Evolutionary conservation across 2,329 filamentous ascomycete genomes (phyloP).

Genomic region (Sporothrix mexicana): DNA sequence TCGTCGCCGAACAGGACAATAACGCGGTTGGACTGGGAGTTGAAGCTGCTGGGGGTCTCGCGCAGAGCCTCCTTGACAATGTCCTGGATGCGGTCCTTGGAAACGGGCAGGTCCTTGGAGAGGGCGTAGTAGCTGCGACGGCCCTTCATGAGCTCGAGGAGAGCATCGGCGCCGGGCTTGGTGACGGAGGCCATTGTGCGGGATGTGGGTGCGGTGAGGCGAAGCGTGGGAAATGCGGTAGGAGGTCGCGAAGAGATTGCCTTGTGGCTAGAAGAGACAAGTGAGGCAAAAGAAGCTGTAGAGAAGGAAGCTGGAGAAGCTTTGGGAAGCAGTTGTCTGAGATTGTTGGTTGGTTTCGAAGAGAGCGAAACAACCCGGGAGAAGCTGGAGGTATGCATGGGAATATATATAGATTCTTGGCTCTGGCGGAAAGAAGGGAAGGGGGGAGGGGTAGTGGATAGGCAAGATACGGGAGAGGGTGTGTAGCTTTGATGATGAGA

Average conservation of each 20-base stretch:
- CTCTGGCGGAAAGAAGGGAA: not conserved
- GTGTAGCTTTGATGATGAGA: not conserved
- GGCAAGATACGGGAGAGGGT: not conserved
- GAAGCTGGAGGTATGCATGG: constrained; percentile 27
- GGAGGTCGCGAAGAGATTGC: not conserved
- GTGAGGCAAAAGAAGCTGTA: not conserved
- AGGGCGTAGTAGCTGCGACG: constrained; percentile 74
- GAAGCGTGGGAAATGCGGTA: constrained; percentile 29
- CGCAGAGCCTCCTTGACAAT: constrained; percentile 69
- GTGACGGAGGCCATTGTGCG: constrained; percentile 42
- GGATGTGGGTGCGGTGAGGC: constrained; percentile 7
- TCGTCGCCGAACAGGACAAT: constrained; percentile 80
- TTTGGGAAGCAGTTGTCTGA: constrained; percentile 27
- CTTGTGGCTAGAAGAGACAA: not conserved
- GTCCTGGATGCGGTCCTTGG: constrained; percentile 64
- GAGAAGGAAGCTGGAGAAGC: constrained; percentile 20
- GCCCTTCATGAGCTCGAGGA: constrained; percentile 69
- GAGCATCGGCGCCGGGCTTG: constrained; percentile 56
- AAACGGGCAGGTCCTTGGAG: constrained; percentile 66
- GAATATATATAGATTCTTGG: constrained; percentile 25
- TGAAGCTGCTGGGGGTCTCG: constrained; percentile 81
- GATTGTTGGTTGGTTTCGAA: constrained; percentile 9
- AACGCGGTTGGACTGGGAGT: constrained; percentile 81
- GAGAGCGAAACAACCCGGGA: constrained; percentile 13
- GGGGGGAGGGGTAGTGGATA: constrained; percentile 1